phyloP scores from a whole-genome alignment of 73 alveolate species.

The Urostyla sp. region DNA sequence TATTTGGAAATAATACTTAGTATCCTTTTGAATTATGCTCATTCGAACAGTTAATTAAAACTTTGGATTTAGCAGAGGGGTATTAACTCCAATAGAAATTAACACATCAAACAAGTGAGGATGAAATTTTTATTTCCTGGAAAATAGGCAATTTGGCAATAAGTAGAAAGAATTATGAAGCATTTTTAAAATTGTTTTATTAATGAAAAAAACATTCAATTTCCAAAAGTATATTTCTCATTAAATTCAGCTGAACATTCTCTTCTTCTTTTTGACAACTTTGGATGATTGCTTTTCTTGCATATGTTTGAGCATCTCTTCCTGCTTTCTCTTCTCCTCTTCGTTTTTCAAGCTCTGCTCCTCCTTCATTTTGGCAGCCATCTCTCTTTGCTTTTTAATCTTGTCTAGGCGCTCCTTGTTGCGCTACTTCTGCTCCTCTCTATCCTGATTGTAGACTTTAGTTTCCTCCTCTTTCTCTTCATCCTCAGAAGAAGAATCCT shows the following conservation, averaged over 20 bases:
- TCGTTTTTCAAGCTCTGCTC: conserved; percentile 27
- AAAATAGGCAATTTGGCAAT: conserved; percentile 21
- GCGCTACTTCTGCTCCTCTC: conserved; percentile 54
- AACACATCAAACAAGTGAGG: neutral
- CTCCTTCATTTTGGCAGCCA: conserved; percentile 31
- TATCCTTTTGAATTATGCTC: neutral
- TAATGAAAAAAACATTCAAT: neutral
- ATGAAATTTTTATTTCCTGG: neutral
- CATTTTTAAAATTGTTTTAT: neutral
- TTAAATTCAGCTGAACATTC: conserved; percentile 37
- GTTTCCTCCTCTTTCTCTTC: conserved; percentile 2
- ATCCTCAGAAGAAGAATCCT: neutral
- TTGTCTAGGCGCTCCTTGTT: conserved; percentile 46
- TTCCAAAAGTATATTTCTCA: neutral
- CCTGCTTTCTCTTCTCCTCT: conserved; percentile 28
- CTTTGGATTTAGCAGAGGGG: neutral
- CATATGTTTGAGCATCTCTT: conserved; percentile 48
- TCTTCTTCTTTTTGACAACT: conserved; percentile 43
- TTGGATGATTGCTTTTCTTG: conserved; percentile 27
- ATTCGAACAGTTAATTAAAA: neutral
- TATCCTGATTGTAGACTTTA: conserved; percentile 45
- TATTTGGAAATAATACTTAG: neutral
- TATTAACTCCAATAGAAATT: neutral
- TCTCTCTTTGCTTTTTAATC: conserved; percentile 43
- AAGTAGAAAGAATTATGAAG: conserved; percentile 37